Base-by-base conservation (phyloP, 257 asterid species). In the Cinchona pubescens region DNA sequence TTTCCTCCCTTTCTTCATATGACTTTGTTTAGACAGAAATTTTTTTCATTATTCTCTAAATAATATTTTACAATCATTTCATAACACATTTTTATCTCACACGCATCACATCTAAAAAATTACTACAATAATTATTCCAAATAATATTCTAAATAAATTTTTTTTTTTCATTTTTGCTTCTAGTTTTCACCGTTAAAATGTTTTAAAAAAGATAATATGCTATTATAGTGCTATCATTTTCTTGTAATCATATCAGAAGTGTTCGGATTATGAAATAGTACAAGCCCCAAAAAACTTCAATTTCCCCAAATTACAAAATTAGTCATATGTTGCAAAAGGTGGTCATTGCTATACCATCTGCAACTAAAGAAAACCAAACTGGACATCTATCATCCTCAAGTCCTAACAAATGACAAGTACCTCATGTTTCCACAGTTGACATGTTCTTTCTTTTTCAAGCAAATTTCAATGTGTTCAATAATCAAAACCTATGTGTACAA, bases 401-500 rank as follows among this genome's bases (percentile, higher is more conserved):
- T 23, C 27, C 61, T 23, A 53, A n/a, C 29, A 21, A 53, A 53
- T 56, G 5, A n/a, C 63, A 58, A 58, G 18, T 58, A 6, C 16
- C 18, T 58, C 40, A 2, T 61, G 11, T 5, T 60, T 29, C 38
- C 38, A 61, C 34, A 11, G 16, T 5, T n/a, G 0, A 25, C 19
- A 63, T 16, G 45, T 63, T 63, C 45, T 63, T 63, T 63, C 45
- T n/a, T n/a, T n/a, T n/a, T n/a, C n/a, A n/a, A n/a, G n/a, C n/a
- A n/a, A 16, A 27, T 63, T 35, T 63, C 46, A 63, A 35, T 43
- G 45, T 37, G 21, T 66, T 21, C 51, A 43, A 66, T 40, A 0
- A 16, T 63, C 68, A 2, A 32, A 32, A 5, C 43, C 68, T 16
- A 34, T 6, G 27, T 34, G 23, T 15, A 61, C 67, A 61, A 55